These are phyloP conservation scores for Penicillium turbatum DNA, from an alignment of 495 filamentous ascomycete species.

Conservation along the genomic window DNA sequence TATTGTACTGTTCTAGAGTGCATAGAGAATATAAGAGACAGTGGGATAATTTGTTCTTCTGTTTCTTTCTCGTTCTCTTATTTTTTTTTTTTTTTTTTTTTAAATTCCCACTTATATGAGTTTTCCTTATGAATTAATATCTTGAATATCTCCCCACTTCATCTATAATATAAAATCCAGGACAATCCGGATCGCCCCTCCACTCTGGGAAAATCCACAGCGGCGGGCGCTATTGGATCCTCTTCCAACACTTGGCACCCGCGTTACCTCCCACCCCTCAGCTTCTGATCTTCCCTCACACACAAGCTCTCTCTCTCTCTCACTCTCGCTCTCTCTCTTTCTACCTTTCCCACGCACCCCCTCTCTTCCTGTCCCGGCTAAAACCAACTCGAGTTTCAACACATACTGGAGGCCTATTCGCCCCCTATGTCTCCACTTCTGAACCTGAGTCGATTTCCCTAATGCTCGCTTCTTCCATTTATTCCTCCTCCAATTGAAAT, in stretches of 20 bases:
- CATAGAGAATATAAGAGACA: too few species aligned
- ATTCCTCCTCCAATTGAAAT: conserved; percentile 2
- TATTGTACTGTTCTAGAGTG: too few species aligned
- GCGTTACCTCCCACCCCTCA: conserved; percentile 14
- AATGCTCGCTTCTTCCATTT: conserved; percentile 5
- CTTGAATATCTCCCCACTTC: too few species aligned
- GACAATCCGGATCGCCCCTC: conserved; percentile 11
- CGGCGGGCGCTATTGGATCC: conserved; percentile 19
- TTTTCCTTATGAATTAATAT: too few species aligned
- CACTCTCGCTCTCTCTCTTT: neutral
- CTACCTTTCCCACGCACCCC: neutral
- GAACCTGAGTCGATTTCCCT: neutral
- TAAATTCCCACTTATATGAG: too few species aligned
- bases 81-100: too few species aligned
- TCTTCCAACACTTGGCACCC: conserved; percentile 14
- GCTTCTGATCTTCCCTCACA: conserved; percentile 12
- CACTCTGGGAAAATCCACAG: conserved; percentile 13
- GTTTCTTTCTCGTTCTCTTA: too few species aligned
- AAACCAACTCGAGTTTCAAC: neutral
- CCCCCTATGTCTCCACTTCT: conserved; percentile 19
- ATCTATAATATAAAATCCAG: neutral
- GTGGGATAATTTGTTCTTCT: too few species aligned
- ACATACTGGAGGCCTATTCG: neutral
- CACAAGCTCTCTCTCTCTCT: neutral
- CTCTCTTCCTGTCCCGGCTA: neutral